Conservation (phyloP, 345 rosid species). For the Rhizophora apiculata region DNA sequence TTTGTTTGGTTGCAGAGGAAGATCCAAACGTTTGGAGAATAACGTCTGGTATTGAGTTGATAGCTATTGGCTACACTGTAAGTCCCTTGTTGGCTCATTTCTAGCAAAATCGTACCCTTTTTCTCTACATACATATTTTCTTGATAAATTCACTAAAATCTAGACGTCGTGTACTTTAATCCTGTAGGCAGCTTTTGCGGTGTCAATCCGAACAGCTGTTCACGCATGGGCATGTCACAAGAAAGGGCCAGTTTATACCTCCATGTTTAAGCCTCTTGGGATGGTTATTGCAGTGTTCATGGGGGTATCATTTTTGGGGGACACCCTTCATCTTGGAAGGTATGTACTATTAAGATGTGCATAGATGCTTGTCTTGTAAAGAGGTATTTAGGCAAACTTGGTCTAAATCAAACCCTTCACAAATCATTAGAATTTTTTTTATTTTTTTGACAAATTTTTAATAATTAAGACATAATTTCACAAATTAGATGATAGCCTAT, state of each 20-base stretch:
- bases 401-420: no score
- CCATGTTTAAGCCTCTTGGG: conserved; percentile 31
- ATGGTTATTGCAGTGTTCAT: conserved; percentile 27
- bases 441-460: no score
- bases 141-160: no score
- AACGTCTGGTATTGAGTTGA: conserved; percentile 12
- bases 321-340: conserved; percentile 41
- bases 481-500: no score
- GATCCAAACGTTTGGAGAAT: conserved; percentile 20
- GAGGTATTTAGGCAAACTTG: no score
- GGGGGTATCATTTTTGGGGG: conserved; percentile 40
- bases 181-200: conserved; percentile 26
- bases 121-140: no score
- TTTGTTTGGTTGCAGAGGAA: conserved; percentile 25
- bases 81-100: neutral
- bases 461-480: no score
- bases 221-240: conserved; percentile 29
- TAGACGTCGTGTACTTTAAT: no score
- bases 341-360: neutral
- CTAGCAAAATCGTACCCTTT: no score
- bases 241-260: conserved; percentile 25
- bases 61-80: conserved; percentile 13
- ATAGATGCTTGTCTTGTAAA: no score
- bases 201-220: conserved; percentile 23
- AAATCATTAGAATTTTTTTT: no score